Evolutionary conservation across 1,284 basidiomycete species (phyloP), one percentile per base, ranked within the genome.

Genomic region (Ustilago loliicola): DNA sequence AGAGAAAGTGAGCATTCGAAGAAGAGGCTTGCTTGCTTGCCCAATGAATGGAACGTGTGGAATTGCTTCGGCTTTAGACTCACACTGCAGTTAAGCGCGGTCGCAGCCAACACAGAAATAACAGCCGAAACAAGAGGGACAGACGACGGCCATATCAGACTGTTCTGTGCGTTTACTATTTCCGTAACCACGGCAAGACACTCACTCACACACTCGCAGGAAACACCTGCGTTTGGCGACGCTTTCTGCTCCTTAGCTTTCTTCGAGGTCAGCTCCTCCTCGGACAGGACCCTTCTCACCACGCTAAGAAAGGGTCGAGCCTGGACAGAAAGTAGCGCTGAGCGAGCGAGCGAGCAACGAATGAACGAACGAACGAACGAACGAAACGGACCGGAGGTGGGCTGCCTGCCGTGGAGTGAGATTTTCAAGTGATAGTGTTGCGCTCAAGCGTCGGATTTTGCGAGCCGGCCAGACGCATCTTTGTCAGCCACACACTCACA

Each of bases 401-500:
- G 23, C 48, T 50, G 48, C 48, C 48, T 50, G 48, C 48, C 48
- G 48, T 50, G 48, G 48, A 50, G 48, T 27, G 21, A 45, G 45
- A 15, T 17, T 21, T 48, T 17, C 9, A 27, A 25, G n/a, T 10
- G 23, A 42, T 8, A 48, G 45, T 48, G 23, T 23, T 48, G 45
- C 45, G 23, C 21, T 48, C 45, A 17, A 50, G 48, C 25, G 29
- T 66, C 56, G 57, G 64, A 60, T 40, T 60, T 66, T 66, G 51
- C n/a, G 32, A 54, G 40, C 64, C 64, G 64, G 57, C 25, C 10
- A 45, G 25, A 21, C 21, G 45, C n/a, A 17, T 45, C 34, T 59
- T 58, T 66, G 63, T 59, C 55, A 66, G 50, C 19, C 45, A 57
- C 10, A 21, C 27, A 36, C 30, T 29, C 57, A 23, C 15, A 45